Percentiles rank a stretch among this genome's conserved stretches.
phyloP scores from a whole-genome alignment of 139 green algal species.

The Haematococcus lacustris region DNA sequence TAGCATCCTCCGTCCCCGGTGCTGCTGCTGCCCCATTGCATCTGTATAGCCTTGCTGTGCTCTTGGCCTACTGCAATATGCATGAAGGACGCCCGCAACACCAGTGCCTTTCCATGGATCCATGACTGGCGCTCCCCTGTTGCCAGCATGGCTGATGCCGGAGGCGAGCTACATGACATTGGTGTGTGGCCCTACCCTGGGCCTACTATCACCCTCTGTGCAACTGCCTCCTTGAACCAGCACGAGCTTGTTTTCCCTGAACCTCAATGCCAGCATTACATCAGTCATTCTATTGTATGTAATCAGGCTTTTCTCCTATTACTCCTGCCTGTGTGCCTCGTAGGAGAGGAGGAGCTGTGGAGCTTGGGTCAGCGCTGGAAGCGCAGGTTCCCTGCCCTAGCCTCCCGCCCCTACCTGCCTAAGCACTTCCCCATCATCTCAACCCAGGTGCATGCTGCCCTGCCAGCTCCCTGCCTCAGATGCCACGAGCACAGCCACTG shows the following conservation, averaged over 20 bases:
- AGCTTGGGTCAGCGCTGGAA: slow-evolving; percentile 22
- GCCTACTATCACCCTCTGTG: background rate
- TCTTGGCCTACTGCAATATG: background rate
- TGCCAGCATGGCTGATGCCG: background rate
- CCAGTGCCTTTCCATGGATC: slow-evolving; percentile 18
- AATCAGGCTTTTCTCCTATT: no score
- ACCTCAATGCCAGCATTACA: no score
- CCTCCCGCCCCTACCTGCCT: slow-evolving; percentile 22
- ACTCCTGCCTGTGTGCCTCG: background rate
- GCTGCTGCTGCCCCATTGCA: background rate
- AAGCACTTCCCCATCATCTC: slow-evolving; percentile 37
- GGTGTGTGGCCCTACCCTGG: slow-evolving; percentile 6
- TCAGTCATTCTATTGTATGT: background rate
- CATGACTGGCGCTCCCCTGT: slow-evolving; percentile 26
- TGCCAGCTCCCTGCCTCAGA: no score
- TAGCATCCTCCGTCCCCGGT: background rate
- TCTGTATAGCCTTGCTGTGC: background rate
- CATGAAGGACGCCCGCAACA: slow-evolving; percentile 13
- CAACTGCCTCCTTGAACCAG: no score
- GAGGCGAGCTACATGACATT: slow-evolving; percentile 36
- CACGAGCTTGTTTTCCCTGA: no score
- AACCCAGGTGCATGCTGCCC: slow-evolving; percentile 28
- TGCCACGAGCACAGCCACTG: background rate
- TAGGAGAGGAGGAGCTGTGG: slow-evolving; percentile 45
- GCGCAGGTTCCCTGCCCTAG: slow-evolving; percentile 24